phyloP scores from a whole-genome alignment of 768 basidiomycete species.

The Sarcodon aspratus region DNA sequence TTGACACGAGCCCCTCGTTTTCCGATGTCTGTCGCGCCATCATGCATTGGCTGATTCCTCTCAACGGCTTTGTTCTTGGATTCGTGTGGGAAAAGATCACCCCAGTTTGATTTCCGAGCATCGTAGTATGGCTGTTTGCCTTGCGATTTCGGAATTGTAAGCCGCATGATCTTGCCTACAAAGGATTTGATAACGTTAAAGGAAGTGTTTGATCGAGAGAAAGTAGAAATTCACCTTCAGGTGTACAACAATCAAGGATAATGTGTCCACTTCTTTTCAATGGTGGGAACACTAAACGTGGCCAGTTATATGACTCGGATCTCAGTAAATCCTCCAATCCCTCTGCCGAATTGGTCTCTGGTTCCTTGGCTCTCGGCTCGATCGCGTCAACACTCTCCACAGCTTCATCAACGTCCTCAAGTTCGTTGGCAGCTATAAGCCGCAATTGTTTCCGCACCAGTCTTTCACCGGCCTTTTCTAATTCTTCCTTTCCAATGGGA shows the following conservation, averaged over 20 bases:
- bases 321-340: slow-evolving; percentile 46
- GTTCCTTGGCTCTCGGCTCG: background rate
- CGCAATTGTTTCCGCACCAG: background rate
- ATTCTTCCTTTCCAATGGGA: slow-evolving; percentile 35
- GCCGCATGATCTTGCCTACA: slow-evolving; percentile 83
- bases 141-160: slow-evolving; percentile 87
- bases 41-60: slow-evolving; percentile 33
- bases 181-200: background rate
- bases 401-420: background rate
- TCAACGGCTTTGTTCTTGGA: slow-evolving; percentile 71
- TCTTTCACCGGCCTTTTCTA: slow-evolving; percentile 21
- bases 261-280: slow-evolving; percentile 87
- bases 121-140: slow-evolving; percentile 95
- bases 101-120: slow-evolving; percentile 88
- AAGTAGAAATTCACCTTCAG: slow-evolving; percentile 44
- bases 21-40: slow-evolving; percentile 35
- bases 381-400: background rate
- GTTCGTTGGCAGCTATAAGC: slow-evolving; percentile 3
- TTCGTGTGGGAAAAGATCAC: slow-evolving; percentile 87
- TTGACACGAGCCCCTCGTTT: slow-evolving; percentile 27
- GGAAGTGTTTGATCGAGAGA: background rate
- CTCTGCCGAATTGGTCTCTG: slow-evolving; percentile 8
- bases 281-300: slow-evolving; percentile 86
- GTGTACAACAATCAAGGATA: slow-evolving; percentile 79
- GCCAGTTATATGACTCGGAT: slow-evolving; percentile 78